Base-by-base conservation (phyloP, 2,329 filamentous ascomycete genomes). In the Phialocephala subalpina region DNA sequence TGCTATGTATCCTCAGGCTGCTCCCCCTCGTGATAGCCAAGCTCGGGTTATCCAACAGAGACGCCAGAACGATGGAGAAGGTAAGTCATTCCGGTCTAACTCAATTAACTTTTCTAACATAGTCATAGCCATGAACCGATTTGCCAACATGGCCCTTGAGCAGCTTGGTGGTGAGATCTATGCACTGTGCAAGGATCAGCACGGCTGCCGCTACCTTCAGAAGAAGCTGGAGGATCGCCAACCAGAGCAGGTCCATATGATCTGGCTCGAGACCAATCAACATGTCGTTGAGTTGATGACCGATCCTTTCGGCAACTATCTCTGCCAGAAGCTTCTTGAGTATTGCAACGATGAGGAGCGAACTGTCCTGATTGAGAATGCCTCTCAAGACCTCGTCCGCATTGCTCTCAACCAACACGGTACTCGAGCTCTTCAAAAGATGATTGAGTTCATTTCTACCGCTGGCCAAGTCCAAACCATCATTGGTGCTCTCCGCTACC, bases 271-370 rank as follows among this genome's bases (percentile, higher is more conserved):
- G 83, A 97, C 94, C 61, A 93, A 95, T 77, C 87, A 92, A 76
- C 94, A 98, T 78, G 94, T 99, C 73, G 90, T 97, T 69, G 96
- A 99, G 82, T 85, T 99, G 71, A 99, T 99, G 96, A 97, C 94
- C 67, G 95, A 99, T 80, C 95, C 96, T 11, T 99, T 99, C 79
- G 96, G 96, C 78, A 99, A 99, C 84, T 99, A 99, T 80, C 89
- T 99, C 72, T 98, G 95, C 84, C 96, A 99, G 84, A 99, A 98
- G 86, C 84, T 99, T 69, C 87, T 99, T 36, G 96, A 99, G 81
- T 97, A 91, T 79, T 95, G 93, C 81, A 97, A 93, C 77, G 92
- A 98, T 76, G 93, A 97, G 60, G 95, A 99, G 83, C 93, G 96
- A 71, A 98, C 95, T 62, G 88, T 90, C 52, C 87, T 99, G 69